Percentiles rank a stretch among this genome's conserved stretches.
phyloP scores from a whole-genome alignment of 2,329 filamentous ascomycete species.

The Aspergillus fructus region DNA sequence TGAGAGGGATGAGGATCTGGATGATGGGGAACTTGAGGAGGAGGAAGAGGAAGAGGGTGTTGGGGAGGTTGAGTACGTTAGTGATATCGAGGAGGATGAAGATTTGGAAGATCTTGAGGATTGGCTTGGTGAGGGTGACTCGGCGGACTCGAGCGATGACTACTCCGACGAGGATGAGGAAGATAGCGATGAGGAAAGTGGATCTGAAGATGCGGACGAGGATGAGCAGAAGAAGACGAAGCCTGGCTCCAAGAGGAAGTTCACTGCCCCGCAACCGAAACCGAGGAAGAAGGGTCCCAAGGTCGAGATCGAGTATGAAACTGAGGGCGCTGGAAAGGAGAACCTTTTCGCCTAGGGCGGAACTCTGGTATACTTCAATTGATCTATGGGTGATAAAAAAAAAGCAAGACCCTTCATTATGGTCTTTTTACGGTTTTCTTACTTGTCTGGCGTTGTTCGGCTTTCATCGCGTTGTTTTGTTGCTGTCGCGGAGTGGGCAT shows the following conservation, averaged over 20 bases:
- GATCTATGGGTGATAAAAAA: conserved; percentile 3
- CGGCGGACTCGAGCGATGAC: conserved; percentile 50
- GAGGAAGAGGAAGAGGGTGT: conserved; percentile 71
- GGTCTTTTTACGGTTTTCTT: conserved; percentile 9
- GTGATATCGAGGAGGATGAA: conserved; percentile 78
- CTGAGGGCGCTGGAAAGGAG: conserved; percentile 61
- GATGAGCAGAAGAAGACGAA: conserved; percentile 45
- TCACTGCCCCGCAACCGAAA: conserved; percentile 51
- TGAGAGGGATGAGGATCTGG: conserved; percentile 78
- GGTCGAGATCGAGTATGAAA: conserved; percentile 77
- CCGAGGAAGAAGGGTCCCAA: conserved; percentile 62
- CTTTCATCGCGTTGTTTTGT: conserved; percentile 17
- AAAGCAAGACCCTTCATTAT: conserved; percentile 12
- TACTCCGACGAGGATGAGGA: conserved; percentile 54
- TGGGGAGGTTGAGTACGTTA: conserved; percentile 86
- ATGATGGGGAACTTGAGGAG: conserved; percentile 77
- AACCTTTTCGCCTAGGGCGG: conserved; percentile 39
- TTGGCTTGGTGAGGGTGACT: conserved; percentile 74
- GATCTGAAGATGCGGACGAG: conserved; percentile 46
- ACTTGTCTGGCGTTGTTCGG: conserved; percentile 35
- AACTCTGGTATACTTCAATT: neutral
- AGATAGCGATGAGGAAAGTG: conserved; percentile 56
- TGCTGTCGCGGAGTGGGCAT: conserved; percentile 30
- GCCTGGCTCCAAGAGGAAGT: conserved; percentile 58
- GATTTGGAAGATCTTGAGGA: conserved; percentile 95